Conservation (phyloP, 2,329 filamentous ascomycete species). For the Blumeria graminis region DNA sequence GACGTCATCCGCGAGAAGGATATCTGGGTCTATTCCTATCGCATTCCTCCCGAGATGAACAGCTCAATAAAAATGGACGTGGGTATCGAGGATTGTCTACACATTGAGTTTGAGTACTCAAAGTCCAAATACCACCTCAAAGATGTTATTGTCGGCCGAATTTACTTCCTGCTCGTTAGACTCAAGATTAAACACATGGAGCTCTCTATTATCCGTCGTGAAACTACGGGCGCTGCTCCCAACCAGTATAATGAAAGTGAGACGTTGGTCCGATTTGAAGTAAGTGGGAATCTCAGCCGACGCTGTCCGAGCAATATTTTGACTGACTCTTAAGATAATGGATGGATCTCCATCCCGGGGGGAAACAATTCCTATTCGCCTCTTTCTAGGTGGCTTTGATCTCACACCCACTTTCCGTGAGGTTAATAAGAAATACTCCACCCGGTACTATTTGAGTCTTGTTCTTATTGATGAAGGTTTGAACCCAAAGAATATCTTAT, state of each 20-base stretch:
- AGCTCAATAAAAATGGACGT: conserved; percentile 99
- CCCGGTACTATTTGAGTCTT: conserved; percentile 86
- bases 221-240: conserved; percentile 86
- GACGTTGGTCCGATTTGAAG: conserved; percentile 89
- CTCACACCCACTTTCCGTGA: conserved; percentile 94
- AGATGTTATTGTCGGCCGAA: conserved; percentile 93
- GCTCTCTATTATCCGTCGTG: conserved; percentile 83
- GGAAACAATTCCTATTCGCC: conserved; percentile 82
- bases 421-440: conserved; percentile 99
- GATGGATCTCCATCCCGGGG: conserved; percentile 90
- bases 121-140: conserved; percentile 99
- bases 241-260: conserved; percentile 99
- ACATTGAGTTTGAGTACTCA: conserved; percentile 98
- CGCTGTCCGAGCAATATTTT: background rate
- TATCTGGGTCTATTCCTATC: conserved; percentile 97
- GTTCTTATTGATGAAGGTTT: conserved; percentile 85
- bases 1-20: conserved; percentile 98
- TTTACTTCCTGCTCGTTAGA: conserved; percentile 91
- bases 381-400: conserved; percentile 95
- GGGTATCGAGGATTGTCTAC: conserved; percentile 93
- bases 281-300: conserved; percentile 16
- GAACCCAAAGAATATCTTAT: background rate
- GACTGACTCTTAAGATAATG: conserved; percentile 48
- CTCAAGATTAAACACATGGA: conserved; percentile 99
- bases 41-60: conserved; percentile 94